These are phyloP conservation scores for Colletotrichum sp. DNA, from an alignment of 2,329 filamentous ascomycete genomes.

Conservation along the genomic window DNA sequence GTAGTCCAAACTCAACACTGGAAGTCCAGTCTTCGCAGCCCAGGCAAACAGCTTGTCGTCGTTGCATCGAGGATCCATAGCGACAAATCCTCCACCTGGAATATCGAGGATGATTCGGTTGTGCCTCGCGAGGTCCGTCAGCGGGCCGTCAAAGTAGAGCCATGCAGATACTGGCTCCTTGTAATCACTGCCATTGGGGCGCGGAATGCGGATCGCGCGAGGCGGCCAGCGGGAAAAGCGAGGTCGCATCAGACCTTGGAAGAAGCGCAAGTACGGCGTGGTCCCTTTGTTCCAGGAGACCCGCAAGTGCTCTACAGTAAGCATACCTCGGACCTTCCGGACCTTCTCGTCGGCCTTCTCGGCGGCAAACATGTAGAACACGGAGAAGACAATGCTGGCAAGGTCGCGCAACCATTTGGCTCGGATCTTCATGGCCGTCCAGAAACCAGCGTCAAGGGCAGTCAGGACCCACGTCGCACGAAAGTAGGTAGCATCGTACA, in stretches of 20 bases:
- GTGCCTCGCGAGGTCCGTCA: slow-evolving; percentile 78
- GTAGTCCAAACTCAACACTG: slow-evolving; percentile 91
- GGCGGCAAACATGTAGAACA: slow-evolving; percentile 91
- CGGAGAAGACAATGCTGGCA: slow-evolving; percentile 80
- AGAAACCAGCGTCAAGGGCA: slow-evolving; percentile 93
- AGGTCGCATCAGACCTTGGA: slow-evolving; percentile 77
- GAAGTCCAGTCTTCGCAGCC: slow-evolving; percentile 88
- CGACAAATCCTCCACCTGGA: slow-evolving; percentile 93
- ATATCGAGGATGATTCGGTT: slow-evolving; percentile 85
- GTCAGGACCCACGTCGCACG: slow-evolving; percentile 97
- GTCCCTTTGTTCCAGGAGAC: slow-evolving; percentile 96
- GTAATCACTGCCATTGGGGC: slow-evolving; percentile 82
- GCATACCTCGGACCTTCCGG: slow-evolving; percentile 81
- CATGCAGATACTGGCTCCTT: slow-evolving; percentile 83
- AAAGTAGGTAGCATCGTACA: slow-evolving; percentile 93
- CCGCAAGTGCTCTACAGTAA: slow-evolving; percentile 90
- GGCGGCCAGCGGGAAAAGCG: slow-evolving; percentile 82
- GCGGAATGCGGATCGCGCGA: slow-evolving; percentile 81
- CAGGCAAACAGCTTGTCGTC: slow-evolving; percentile 94
- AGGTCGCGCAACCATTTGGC: slow-evolving; percentile 81
- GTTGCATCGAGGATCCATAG: slow-evolving; percentile 93
- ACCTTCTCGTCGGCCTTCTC: slow-evolving; percentile 98
- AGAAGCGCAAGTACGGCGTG: slow-evolving; percentile 80
- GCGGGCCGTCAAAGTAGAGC: slow-evolving; percentile 92
- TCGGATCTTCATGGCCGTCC: slow-evolving; percentile 95